Percentiles rank a stretch among this genome's conserved stretches.
Evolutionary conservation across 768 basidiomycete genomes (phyloP).

Genomic region (Suillus variegatus): DNA sequence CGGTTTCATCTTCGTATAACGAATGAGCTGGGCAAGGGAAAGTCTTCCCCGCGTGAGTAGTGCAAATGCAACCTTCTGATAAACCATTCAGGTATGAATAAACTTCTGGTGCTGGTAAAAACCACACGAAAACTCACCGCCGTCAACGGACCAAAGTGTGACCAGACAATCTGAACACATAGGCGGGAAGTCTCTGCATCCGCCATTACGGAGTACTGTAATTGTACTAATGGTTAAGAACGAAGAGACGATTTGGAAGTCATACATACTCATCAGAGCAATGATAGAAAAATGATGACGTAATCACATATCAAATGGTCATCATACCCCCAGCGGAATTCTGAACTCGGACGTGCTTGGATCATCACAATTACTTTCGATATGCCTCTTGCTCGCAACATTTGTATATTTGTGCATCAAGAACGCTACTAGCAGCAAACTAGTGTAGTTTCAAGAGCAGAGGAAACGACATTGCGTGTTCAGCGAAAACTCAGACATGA

Average conservation of each 20-base stretch:
- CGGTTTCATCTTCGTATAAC: slow-evolving; percentile 67
- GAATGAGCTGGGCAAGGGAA: slow-evolving; percentile 65
- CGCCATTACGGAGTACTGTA: slow-evolving; percentile 45
- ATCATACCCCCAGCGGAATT: too few species aligned
- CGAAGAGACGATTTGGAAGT: not conserved
- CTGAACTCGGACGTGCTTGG: not conserved
- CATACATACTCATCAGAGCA: not conserved
- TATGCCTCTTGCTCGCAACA: too few species aligned
- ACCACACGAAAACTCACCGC: slow-evolving; percentile 47
- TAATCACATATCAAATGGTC: not conserved
- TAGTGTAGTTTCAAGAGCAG: not conserved
- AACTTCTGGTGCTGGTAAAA: not conserved
- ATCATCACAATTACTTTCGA: too few species aligned
- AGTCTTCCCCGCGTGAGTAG: slow-evolving; percentile 84
- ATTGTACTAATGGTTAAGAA: not conserved
- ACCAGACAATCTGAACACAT: slow-evolving; percentile 61
- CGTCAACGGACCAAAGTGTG: slow-evolving; percentile 66
- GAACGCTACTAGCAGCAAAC: not conserved
- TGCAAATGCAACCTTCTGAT: slow-evolving; percentile 69
- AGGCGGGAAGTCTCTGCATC: slow-evolving; percentile 62
- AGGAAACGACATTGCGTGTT: not conserved
- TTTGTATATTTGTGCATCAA: not conserved
- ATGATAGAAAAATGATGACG: not conserved
- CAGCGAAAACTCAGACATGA: not conserved
- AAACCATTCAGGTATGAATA: slow-evolving; percentile 9